Evolutionary conservation across 2,329 filamentous ascomycete species (phyloP).

Genomic region (Didymella pinodella): DNA sequence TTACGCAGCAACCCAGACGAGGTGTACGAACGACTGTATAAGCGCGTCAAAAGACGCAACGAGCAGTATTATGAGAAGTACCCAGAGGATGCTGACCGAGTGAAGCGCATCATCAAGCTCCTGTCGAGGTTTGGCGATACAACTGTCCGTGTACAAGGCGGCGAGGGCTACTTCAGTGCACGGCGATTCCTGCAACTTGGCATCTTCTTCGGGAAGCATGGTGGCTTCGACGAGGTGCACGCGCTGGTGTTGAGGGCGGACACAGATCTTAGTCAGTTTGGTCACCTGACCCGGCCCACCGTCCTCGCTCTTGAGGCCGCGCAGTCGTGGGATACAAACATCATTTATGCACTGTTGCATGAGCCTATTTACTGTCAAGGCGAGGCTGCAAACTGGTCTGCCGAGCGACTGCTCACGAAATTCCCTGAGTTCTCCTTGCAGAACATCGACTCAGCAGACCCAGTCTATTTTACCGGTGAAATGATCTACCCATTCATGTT

Average conservation of each 20-base stretch:
- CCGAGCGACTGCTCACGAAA: constrained; percentile 67
- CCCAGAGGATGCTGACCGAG: constrained; percentile 75
- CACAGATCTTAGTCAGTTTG: constrained; percentile 77
- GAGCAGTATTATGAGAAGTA: constrained; percentile 83
- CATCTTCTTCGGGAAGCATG: constrained; percentile 78
- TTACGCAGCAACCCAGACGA: constrained; percentile 74
- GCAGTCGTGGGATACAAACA: constrained; percentile 74
- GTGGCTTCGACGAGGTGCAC: constrained; percentile 43
- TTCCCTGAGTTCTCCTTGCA: constrained; percentile 55
- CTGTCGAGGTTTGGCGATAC: constrained; percentile 65
- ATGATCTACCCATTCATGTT: constrained; percentile 92
- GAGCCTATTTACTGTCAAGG: constrained; percentile 86
- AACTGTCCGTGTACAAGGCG: constrained; percentile 72
- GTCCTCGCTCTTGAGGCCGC: constrained; percentile 72
- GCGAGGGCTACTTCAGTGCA: constrained; percentile 72
- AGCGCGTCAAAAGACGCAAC: constrained; percentile 75
- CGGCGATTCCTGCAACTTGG: constrained; percentile 80
- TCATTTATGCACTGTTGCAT: constrained; percentile 87
- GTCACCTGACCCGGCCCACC: constrained; percentile 76
- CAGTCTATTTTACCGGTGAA: constrained; percentile 85
- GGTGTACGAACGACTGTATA: constrained; percentile 76
- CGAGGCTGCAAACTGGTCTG: constrained; percentile 75
- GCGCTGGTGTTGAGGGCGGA: constrained; percentile 73
- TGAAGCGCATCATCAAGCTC: constrained; percentile 71
- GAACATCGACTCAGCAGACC: constrained; percentile 53